Conservation (phyloP, 2,329 filamentous ascomycete genomes). For the Nigrospora osmanthi region DNA sequence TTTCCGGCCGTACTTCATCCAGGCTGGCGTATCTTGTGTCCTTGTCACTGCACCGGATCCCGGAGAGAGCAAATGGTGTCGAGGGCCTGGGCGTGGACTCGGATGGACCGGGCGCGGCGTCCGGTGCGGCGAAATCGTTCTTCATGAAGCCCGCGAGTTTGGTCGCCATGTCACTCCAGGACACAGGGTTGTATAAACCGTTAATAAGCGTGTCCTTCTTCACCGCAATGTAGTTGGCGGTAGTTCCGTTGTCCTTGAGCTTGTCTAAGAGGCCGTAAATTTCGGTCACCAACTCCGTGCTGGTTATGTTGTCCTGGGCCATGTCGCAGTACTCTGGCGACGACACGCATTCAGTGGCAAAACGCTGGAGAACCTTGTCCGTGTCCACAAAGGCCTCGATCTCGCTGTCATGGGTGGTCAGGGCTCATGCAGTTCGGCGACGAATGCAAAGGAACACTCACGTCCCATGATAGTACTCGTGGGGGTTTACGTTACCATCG, state of each 20-base stretch:
- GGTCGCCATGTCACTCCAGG: neutral
- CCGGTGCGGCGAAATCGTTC: neutral
- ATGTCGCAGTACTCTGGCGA: constrained; percentile 17
- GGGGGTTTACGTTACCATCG: constrained; percentile 25
- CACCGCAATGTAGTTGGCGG: too few relatives aligned
- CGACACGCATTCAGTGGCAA: constrained; percentile 18
- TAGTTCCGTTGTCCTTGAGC: too few relatives aligned
- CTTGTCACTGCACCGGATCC: constrained; percentile 12
- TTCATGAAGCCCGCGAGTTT: neutral
- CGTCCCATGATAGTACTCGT: constrained; percentile 22
- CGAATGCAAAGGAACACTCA: constrained; percentile 1
- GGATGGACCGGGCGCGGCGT: neutral
- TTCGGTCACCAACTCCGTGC: too few relatives aligned
- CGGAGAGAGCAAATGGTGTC: neutral
- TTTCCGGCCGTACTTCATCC: constrained; percentile 1
- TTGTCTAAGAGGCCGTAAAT: too few relatives aligned
- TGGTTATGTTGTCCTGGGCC: constrained; percentile 4
- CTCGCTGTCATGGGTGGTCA: constrained; percentile 7
- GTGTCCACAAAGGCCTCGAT: constrained; percentile 14
- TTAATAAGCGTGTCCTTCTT: too few relatives aligned
- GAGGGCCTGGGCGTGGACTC: too few relatives aligned
- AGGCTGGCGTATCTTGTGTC: neutral
- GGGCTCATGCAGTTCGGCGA: neutral
- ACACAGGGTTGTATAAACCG: constrained; percentile 4
- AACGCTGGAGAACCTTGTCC: constrained; percentile 18